Evolutionary conservation across 2,329 filamentous ascomycete species (phyloP).

Genomic region (Kalaharituber pfeilii): DNA sequence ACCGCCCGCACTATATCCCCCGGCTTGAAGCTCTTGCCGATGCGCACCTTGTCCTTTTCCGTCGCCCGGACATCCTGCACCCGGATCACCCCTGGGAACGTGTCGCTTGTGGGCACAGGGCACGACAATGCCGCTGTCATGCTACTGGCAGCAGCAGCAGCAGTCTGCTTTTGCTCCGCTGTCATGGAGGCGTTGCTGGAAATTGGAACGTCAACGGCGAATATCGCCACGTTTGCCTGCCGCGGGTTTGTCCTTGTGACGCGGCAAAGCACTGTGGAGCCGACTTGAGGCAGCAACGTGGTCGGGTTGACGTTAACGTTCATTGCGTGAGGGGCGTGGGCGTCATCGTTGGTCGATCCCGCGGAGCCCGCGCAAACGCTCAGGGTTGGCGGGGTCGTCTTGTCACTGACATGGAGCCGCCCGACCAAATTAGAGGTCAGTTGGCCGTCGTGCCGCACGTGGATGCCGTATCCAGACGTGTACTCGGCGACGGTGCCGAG

Average conservation of each 20-base stretch:
- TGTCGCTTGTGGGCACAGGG: not conserved
- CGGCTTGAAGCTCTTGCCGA: conserved; percentile 78
- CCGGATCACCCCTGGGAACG: not conserved
- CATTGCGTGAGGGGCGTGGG: conserved; percentile 32
- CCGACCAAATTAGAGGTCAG: conserved; percentile 69
- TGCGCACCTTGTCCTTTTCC: conserved; percentile 86
- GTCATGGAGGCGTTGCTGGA: conserved; percentile 40
- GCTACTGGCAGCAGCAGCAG: not conserved
- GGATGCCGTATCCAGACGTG: conserved; percentile 62
- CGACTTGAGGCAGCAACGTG: conserved; percentile 66
- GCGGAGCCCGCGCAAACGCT: conserved; percentile 23
- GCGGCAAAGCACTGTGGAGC: conserved; percentile 62
- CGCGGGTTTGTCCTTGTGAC: conserved; percentile 72
- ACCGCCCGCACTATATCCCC: conserved; percentile 79
- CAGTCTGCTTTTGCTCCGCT: not conserved
- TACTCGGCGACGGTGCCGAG: conserved; percentile 53
- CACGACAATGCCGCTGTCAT: not conserved
- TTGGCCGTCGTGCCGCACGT: conserved; percentile 57
- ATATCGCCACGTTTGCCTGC: conserved; percentile 71
- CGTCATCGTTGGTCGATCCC: conserved; percentile 37
- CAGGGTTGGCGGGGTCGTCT: conserved; percentile 31
- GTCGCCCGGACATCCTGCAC: conserved; percentile 85
- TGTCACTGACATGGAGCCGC: conserved; percentile 21
- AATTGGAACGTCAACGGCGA: conserved; percentile 58
- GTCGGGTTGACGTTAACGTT: conserved; percentile 40